Evolutionary conservation across 192 early-diverging fungal species (phyloP), one percentile per base, ranked within the genome.

Genomic region (Dispira parvispora): DNA sequence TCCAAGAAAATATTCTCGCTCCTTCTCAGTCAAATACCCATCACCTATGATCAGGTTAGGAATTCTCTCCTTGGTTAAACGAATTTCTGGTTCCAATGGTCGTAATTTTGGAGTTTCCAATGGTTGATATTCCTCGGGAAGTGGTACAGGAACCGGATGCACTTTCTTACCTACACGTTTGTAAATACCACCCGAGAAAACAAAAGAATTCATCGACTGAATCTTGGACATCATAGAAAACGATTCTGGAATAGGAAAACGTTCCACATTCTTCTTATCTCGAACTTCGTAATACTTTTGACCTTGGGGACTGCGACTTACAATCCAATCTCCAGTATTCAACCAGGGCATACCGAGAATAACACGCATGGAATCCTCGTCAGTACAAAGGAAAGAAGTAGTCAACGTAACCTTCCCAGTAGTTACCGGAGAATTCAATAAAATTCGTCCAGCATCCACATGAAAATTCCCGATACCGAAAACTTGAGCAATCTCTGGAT

Each of bases 1-100:
- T 8, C 11, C 9, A 21, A 21, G 62, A 63, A 63, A 63, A 11
- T 25, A 28, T 9, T 9, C 8, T 11, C 32, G 20, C 27, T 63
- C 62, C 21, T 11, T 38, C 12, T 54, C 45, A 63, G 46, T 63
- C 12, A 63, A n/a, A 6, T 23, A 8, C 20, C 62, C 62, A 63
- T 63, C 62, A 8, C 62, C 62, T 16, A 63, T 45, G 21, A 28
- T 13, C 45, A 63, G 44, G 12, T 46, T 6, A 13, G 5, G 9
- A 8, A 45, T 8, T 4, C 11, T 10, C 44, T 63, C 62, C 9
- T 13, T 46, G 11, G 43, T 47, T n/a, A 63, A 45, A 28, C 56
- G 46, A 11, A 11, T 11, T 12, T 46, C 46, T 18, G 46, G 46
- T 46, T 46, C 46, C 46, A 46, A 46, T 18, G 11, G 11, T 12